phyloP scores from a whole-genome alignment of 495 filamentous ascomycete genomes.

The Penicillium riverlandense region DNA sequence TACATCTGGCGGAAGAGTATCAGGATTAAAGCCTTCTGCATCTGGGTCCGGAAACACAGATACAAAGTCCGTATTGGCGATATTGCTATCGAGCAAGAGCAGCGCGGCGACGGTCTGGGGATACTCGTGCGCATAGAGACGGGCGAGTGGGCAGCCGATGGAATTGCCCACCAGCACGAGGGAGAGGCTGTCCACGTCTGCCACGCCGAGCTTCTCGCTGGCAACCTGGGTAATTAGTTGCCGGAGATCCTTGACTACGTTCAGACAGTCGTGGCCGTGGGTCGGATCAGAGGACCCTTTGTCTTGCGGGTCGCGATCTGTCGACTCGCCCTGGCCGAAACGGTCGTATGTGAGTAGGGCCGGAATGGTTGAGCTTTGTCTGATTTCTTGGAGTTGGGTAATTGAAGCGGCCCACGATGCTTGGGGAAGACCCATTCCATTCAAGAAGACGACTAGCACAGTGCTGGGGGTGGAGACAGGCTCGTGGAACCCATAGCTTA shows the following conservation, averaged over 20 bases:
- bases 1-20: slow-evolving; percentile 32
- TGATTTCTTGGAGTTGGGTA: slow-evolving; percentile 25
- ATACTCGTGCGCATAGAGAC: slow-evolving; percentile 45
- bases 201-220: slow-evolving; percentile 6
- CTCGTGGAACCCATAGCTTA: slow-evolving; percentile 18
- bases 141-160: slow-evolving; percentile 52
- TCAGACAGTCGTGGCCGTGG: slow-evolving; percentile 46
- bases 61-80: slow-evolving; percentile 54
- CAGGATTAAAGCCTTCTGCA: slow-evolving; percentile 35
- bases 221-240: slow-evolving; percentile 39
- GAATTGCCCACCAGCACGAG: slow-evolving; percentile 50
- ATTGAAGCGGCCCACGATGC: slow-evolving; percentile 43
- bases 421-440: slow-evolving; percentile 50
- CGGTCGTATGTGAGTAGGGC: slow-evolving; percentile 57
- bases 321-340: slow-evolving; percentile 53
- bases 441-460: slow-evolving; percentile 52
- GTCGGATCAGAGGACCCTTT: slow-evolving; percentile 24
- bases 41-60: slow-evolving; percentile 56
- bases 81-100: slow-evolving; percentile 54
- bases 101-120: slow-evolving; percentile 38
- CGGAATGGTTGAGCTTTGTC: slow-evolving; percentile 21
- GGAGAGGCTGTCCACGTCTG: slow-evolving; percentile 7
- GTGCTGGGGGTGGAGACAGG: slow-evolving; percentile 8
- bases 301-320: slow-evolving; percentile 47
- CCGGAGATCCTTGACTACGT: slow-evolving; percentile 44